Conservation (phyloP, 768 basidiomycete species). For the Leccinum barrowsii region DNA sequence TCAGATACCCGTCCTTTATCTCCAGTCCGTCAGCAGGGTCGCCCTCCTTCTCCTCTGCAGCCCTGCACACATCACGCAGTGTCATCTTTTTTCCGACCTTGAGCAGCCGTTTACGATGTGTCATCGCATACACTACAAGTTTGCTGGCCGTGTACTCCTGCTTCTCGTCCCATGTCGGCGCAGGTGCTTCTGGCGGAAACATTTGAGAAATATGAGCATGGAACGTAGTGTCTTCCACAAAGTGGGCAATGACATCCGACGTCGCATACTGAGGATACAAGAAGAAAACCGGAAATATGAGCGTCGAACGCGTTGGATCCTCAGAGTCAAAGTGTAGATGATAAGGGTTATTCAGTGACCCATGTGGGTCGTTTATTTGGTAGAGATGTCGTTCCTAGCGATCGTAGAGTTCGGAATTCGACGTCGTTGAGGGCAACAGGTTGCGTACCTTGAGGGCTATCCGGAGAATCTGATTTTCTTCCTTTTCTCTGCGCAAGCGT, state of each 20-base stretch:
- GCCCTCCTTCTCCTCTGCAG: conserved; percentile 56
- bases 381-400: conserved; percentile 73
- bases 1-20: conserved; percentile 76
- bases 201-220: conserved; percentile 71
- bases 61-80: conserved; percentile 68
- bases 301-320: conserved; percentile 52
- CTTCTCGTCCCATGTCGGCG: conserved; percentile 74
- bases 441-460: conserved; percentile 61
- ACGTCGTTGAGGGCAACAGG: not conserved
- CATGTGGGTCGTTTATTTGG: conserved; percentile 47
- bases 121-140: conserved; percentile 82
- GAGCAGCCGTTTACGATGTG: conserved; percentile 67
- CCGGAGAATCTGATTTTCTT: conserved; percentile 50
- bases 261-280: conserved; percentile 88
- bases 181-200: conserved; percentile 69
- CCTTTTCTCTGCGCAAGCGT: conserved; percentile 45
- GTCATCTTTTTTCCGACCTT: conserved; percentile 93
- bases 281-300: conserved; percentile 87
- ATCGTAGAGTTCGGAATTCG: conserved; percentile 2
- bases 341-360: conserved; percentile 51
- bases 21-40: conserved; percentile 75
- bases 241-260: conserved; percentile 85
- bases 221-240: conserved; percentile 83
- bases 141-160: conserved; percentile 61
- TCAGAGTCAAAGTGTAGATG: conserved; percentile 65